Evolutionary conservation across 345 rosid genomes (phyloP).

Genomic region (Dovyalis caffra): DNA sequence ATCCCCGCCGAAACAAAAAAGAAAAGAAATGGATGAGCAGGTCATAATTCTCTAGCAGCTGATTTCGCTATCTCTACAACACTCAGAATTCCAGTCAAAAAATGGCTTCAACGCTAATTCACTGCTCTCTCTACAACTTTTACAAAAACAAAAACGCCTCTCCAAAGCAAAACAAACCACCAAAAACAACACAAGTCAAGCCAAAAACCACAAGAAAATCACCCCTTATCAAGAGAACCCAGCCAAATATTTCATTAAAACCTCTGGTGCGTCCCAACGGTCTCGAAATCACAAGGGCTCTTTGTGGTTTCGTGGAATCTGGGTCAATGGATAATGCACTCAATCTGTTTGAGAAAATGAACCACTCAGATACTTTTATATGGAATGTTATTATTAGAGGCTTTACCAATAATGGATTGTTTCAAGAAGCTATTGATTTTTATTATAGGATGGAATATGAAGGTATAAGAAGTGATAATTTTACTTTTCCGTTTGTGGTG

Average conservation of each 20-base stretch:
- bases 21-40: slow-evolving; percentile 1
- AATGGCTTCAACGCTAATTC: slow-evolving; percentile 35
- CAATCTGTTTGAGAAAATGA: slow-evolving; percentile 69
- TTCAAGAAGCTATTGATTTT: slow-evolving; percentile 42
- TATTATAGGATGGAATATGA: slow-evolving; percentile 45
- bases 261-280: slow-evolving; percentile 5
- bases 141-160: slow-evolving; percentile 20
- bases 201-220: slow-evolving; percentile 25
- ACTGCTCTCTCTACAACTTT: slow-evolving; percentile 24
- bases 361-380: slow-evolving; percentile 37
- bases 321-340: slow-evolving; percentile 53
- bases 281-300: slow-evolving; percentile 31
- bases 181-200: slow-evolving; percentile 11
- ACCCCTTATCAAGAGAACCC: neutral
- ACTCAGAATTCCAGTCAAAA: neutral
- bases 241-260: slow-evolving; percentile 3
- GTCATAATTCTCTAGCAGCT: slow-evolving; percentile 4
- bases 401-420: slow-evolving; percentile 42
- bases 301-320: slow-evolving; percentile 25
- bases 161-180: slow-evolving; percentile 21
- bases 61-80: neutral
- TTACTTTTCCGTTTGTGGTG: slow-evolving; percentile 67
- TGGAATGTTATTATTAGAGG: slow-evolving; percentile 79
- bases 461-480: slow-evolving; percentile 48
- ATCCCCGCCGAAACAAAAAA: slow-evolving; percentile 31